Evolutionary conservation across 2,329 filamentous ascomycete genomes (phyloP).

Genomic region (Botrytis byssoidea): DNA sequence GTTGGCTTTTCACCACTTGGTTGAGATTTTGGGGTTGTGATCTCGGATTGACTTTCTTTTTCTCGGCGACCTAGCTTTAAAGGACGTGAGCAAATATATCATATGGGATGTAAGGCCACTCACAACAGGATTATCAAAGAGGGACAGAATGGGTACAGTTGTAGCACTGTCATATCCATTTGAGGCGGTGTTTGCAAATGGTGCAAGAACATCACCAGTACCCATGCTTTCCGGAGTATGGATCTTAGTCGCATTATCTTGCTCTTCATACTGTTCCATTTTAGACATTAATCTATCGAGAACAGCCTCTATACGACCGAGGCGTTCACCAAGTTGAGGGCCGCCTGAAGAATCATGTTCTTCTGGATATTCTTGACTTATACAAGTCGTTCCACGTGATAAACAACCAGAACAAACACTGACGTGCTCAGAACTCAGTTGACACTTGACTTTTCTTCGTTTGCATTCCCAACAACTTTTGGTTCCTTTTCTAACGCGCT

Average conservation of each 20-base stretch:
- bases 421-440: conserved; percentile 43
- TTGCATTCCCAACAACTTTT: conserved; percentile 58
- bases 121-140: conserved; percentile 37
- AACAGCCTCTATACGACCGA: conserved; percentile 36
- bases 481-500: conserved; percentile 49
- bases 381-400: conserved; percentile 41
- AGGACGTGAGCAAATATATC: not conserved
- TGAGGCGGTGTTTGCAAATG: conserved; percentile 24
- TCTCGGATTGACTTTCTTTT: conserved; percentile 24
- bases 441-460: conserved; percentile 53
- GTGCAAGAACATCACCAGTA: conserved; percentile 33
- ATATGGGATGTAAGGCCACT: conserved; percentile 20
- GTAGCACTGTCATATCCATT: conserved; percentile 27
- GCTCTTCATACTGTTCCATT: conserved; percentile 35
- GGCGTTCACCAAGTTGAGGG: conserved; percentile 35
- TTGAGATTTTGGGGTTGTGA: conserved; percentile 28
- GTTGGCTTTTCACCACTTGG: conserved; percentile 19
- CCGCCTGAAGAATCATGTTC: conserved; percentile 34
- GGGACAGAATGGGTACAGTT: conserved; percentile 32
- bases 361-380: conserved; percentile 39
- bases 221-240: conserved; percentile 35
- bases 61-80: conserved; percentile 33
- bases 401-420: conserved; percentile 48
- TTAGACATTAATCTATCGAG: conserved; percentile 36
- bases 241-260: conserved; percentile 33